These are phyloP conservation scores for Hamigera avellanea DNA, from an alignment of 495 filamentous ascomycete genomes.

Conservation along the genomic window DNA sequence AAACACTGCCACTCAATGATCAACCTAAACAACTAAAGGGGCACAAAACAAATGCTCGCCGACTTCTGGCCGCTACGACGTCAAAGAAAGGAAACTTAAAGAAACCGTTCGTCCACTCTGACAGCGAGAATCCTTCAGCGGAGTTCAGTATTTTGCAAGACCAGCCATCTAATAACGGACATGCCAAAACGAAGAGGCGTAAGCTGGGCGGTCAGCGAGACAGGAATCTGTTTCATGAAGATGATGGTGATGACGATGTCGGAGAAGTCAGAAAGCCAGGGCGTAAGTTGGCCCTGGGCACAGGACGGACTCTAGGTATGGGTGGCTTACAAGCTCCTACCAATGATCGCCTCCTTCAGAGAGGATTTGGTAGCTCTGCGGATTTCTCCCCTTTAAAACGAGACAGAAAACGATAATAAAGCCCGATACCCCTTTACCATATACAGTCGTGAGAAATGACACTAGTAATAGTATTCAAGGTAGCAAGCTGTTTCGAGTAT, in stretches of 20 bases:
- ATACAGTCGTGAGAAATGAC: neutral
- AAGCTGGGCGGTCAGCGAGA: constrained; percentile 53
- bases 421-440: neutral
- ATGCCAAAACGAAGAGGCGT: constrained; percentile 59
- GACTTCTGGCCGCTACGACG: neutral
- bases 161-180: constrained; percentile 20
- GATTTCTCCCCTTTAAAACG: constrained; percentile 75
- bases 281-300: constrained; percentile 16
- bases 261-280: constrained; percentile 19
- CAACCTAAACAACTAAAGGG: neutral
- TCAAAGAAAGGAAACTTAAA: neutral
- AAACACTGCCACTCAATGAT: too few relatives aligned
- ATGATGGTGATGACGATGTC: constrained; percentile 42
- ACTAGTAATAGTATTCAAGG: neutral
- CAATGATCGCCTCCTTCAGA: constrained; percentile 7
- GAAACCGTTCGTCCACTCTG: constrained; percentile 1
- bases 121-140: constrained; percentile 1
- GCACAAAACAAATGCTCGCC: neutral
- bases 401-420: constrained; percentile 40
- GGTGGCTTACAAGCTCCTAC: constrained; percentile 6
- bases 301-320: constrained; percentile 9
- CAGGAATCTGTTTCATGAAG: constrained; percentile 67
- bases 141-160: constrained; percentile 1
- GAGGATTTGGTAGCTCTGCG: constrained; percentile 24
- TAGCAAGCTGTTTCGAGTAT: neutral